Evolutionary conservation across 2,329 filamentous ascomycete genomes (phyloP).

Genomic region (Dactylellina haptotyla): DNA sequence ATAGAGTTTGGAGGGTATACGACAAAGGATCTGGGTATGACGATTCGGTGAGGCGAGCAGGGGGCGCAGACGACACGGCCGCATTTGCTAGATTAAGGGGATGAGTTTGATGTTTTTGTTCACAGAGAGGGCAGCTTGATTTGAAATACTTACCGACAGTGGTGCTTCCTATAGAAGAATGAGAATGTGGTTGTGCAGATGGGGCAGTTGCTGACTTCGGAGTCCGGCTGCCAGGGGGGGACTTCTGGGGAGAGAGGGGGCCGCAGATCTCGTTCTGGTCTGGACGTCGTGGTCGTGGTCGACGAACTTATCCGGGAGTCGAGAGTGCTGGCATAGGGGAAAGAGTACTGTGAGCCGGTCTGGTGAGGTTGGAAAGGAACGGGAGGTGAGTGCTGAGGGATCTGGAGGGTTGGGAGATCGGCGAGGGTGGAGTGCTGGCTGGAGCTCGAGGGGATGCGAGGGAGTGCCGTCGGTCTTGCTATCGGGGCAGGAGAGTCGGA

Average conservation of each 20-base stretch:
- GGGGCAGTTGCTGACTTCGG: conserved; percentile 55
- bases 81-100: conserved; percentile 55
- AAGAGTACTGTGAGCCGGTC: conserved; percentile 27
- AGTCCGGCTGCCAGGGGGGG: conserved; percentile 58
- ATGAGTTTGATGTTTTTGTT: conserved; percentile 8
- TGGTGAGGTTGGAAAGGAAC: conserved; percentile 46
- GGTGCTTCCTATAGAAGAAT: conserved; percentile 58
- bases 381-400: conserved; percentile 38
- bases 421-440: conserved; percentile 25
- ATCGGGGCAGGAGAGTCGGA: conserved; percentile 5
- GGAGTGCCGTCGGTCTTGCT: conserved; percentile 11
- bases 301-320: conserved; percentile 33
- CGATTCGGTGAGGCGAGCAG: conserved; percentile 58
- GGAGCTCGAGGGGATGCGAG: conserved; percentile 32
- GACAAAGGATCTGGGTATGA: conserved; percentile 58
- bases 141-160: conserved; percentile 56
- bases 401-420: conserved; percentile 33
- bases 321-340: conserved; percentile 21
- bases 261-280: conserved; percentile 8
- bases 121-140: neutral
- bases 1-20: conserved; percentile 55
- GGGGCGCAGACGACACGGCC: conserved; percentile 58
- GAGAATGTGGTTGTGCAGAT: conserved; percentile 57
- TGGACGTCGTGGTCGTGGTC: neutral
- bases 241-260: conserved; percentile 45